Base-by-base conservation (phyloP, 208 protist genomes). In the Acanthamoeba royreba region DNA sequence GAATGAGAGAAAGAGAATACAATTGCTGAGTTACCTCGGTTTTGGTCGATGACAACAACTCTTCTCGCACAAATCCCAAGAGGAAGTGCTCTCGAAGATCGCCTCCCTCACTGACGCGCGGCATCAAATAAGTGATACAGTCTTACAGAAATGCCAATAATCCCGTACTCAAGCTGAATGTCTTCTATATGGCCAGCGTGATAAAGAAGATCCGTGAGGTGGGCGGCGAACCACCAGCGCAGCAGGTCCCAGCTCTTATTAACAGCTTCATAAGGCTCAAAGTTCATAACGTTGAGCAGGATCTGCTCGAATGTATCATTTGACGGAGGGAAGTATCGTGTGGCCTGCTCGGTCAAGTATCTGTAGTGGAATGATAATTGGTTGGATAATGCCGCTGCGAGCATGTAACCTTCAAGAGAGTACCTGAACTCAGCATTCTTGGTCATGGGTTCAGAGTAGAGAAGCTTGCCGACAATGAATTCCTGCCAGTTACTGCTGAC, bases 161-260 rank as follows among this genome's bases (percentile, higher is more conserved):
- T n/a, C n/a, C n/a, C n/a, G 52, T 91, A 91, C 85, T 63, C 85
- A 55, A 91, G 85, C 15, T 66, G 15, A 28, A 91, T 46, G 43
- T 63, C 52, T 47, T 91, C 61, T 11, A 91, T 28, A 38, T 42
- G 85, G 52, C 85, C 85, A 17, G 85, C 85, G 61, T 91, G 85
- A 31, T 69, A 47, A 4, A 91, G 85, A 25, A 61, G 40, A 61
- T 91, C 85, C 1, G 85, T 72, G 4, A 91, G 22, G 31, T 91
- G 85, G 28, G 85, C 85, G 38, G 85, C 85, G 61, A 91, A 91
- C 85, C 85, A 91, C 85, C 85, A 91, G 61, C 85, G 85, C 28
- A 91, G 61, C 22, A 91, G 61, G 15, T 72, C 61, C 52, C 47
- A 91, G 42, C 85, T 74, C 22, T 91, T 22, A 8, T 47, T 11